phyloP scores from a whole-genome alignment of 1,284 basidiomycete species.

The Trichosporon faecale region DNA sequence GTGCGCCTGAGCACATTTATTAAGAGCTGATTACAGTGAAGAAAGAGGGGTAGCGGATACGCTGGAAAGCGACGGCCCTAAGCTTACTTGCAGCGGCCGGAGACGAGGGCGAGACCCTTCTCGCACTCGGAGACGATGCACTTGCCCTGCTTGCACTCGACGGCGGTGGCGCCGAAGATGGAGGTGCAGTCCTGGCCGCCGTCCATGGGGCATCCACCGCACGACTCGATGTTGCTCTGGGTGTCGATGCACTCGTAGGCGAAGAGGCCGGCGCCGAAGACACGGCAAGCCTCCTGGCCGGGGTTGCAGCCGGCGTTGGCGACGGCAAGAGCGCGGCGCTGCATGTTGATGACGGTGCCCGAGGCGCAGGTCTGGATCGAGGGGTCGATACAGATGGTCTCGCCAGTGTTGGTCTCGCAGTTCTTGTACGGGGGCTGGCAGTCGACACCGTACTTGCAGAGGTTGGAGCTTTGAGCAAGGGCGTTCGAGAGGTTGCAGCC shows the following conservation, averaged over 20 bases:
- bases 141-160: slow-evolving; percentile 19
- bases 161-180: slow-evolving; percentile 16
- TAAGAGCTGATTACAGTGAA: not conserved
- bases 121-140: slow-evolving; percentile 20
- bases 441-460: slow-evolving; percentile 4
- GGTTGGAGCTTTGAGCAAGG: not conserved
- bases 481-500: not conserved
- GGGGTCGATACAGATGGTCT: slow-evolving; percentile 12
- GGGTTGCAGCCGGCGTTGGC: slow-evolving; percentile 4
- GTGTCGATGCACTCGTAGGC: slow-evolving; percentile 9
- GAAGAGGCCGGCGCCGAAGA: not conserved
- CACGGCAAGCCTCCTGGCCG: not conserved
- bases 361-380: slow-evolving; percentile 10
- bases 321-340: not conserved
- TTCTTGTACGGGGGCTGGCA: not conserved
- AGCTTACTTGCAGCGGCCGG: slow-evolving; percentile 8
- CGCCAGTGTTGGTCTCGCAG: not conserved
- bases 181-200: slow-evolving; percentile 20
- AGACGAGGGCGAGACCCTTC: not conserved
- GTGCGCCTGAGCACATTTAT: not conserved
- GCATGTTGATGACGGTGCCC: not conserved
- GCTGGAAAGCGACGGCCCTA: too few relatives aligned
- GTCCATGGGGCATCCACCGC: slow-evolving; percentile 12
- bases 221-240: not conserved
- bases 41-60: not conserved